Conservation (phyloP, 1,139 yeast genomes). For the Hyphopichia buzzinii region DNA sequence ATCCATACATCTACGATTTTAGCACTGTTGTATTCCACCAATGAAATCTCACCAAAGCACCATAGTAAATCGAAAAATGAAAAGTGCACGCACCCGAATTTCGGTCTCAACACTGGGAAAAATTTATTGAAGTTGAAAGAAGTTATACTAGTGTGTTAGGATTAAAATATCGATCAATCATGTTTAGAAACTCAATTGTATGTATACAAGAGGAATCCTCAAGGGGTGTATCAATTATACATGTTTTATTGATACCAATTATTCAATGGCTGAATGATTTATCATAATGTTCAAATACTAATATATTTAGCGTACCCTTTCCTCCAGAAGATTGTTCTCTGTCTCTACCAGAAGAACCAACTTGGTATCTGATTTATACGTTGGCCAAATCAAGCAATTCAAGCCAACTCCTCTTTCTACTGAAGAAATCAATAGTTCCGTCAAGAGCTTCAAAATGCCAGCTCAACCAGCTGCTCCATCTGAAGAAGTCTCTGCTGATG, state of each 20-base stretch:
- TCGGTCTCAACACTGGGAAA: conserved; percentile 2
- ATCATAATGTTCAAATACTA: too few relatives aligned
- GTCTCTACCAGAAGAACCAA: conserved; percentile 50
- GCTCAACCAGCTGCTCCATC: conserved; percentile 69
- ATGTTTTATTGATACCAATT: too few relatives aligned
- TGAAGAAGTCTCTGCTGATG: conserved; percentile 71
- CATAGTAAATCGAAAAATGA: conserved; percentile 1
- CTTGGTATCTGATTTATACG: conserved; percentile 80
- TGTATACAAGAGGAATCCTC: too few relatives aligned
- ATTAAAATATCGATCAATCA: conserved; percentile 12
- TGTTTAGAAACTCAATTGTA: conserved; percentile 47
- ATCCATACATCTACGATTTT: too few relatives aligned
- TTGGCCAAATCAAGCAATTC: conserved; percentile 82
- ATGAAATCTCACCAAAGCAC: neutral
- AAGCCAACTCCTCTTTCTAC: conserved; percentile 78
- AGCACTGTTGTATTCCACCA: neutral
- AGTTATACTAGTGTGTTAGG: neutral
- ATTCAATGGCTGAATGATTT: too few relatives aligned
- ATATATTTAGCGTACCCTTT: conserved; percentile 26
- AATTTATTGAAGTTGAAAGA: neutral
- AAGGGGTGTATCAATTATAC: too few relatives aligned
- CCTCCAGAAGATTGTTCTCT: conserved; percentile 45
- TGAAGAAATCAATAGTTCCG: conserved; percentile 74
- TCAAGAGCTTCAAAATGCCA: conserved; percentile 80
- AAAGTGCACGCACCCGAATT: conserved; percentile 5